Evolutionary conservation across 495 filamentous ascomycete species (phyloP), one percentile per base, ranked within the genome.

Genomic region (Penicillium parvum): DNA sequence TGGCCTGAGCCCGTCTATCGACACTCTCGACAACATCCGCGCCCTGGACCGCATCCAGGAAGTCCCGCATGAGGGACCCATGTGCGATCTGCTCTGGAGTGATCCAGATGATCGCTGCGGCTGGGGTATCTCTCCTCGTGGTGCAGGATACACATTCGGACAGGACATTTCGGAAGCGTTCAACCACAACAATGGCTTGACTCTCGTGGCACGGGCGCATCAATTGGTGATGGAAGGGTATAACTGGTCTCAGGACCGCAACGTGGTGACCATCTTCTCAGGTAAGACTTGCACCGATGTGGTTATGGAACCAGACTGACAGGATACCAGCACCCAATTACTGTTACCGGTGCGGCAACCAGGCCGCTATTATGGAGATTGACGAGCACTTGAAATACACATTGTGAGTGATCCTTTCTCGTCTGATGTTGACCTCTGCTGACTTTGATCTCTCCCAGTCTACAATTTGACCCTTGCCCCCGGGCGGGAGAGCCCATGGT

Each of bases 331-430:
- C 90, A 25, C 90, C 90, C 21, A 96, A 96, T 68, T 96, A 96
- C 69, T 96, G 90, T 72, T 95, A 95, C 74, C 79, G 92, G 61
- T 98, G 92, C 65, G 92, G 92, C 57, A 98, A 98, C 69, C 92
- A 98, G 70, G 92, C 92, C 37, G 92, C 92, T 7, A 98, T 98
- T 66, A 98, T 98, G 92, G 92, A 98, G 68, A 98, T 98, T 66
- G 92, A 98, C 49, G 92, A 98, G 69, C 90, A 98, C 68, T 71
- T 98, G 66, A 97, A 98, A 75, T 98, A 97, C 65, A 98, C 92
- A 57, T 98, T 98, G 92, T 98, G 79, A 70, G 89, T 84, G 21
- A 15, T 19, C 16, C 17, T n/a, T 29, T 7, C 11, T 18, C 18
- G 17, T 21, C 20, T 32, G 16, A 12, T 20, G 14, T 21, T 44